Percentiles rank a stretch among this genome's conserved stretches.
Evolutionary conservation across 768 basidiomycete genomes (phyloP).

Genomic region (Termitomyces heimii): DNA sequence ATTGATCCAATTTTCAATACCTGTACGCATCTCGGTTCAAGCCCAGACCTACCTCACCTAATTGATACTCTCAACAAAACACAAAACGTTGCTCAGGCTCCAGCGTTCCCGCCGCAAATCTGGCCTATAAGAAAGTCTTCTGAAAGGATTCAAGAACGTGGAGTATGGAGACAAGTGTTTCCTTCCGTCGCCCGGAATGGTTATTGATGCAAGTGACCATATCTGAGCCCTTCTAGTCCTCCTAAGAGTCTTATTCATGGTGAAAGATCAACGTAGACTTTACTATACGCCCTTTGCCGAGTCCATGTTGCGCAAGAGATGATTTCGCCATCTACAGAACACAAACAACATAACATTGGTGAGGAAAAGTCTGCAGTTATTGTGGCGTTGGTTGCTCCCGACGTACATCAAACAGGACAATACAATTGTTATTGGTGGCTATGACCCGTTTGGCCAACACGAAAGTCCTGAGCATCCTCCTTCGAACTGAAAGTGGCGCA

Average conservation of each 20-base stretch:
- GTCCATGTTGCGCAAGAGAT: constrained; percentile 36
- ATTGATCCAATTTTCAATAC: no score
- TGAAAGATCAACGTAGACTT: constrained; percentile 15
- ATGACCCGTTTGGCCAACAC: constrained; percentile 21
- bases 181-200: not conserved
- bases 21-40: no score
- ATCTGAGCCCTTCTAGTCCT: not conserved
- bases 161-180: not conserved
- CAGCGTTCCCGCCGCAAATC: not conserved
- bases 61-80: no score
- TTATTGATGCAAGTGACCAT: not conserved
- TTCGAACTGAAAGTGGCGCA: constrained; percentile 33
- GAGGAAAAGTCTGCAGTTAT: constrained; percentile 53
- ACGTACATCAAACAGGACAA: constrained; percentile 25
- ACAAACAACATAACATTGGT: constrained; percentile 54
- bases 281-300: constrained; percentile 35
- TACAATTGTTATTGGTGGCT: not conserved
- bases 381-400: constrained; percentile 38
- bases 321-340: constrained; percentile 31
- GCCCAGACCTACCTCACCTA: no score
- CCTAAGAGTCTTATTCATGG: not conserved
- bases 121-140: constrained; percentile 24
- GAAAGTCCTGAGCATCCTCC: constrained; percentile 31
- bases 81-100: not conserved
- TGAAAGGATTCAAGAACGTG: not conserved